A percentile compares a stretch with the other conserved stretches of the same genome.
phyloP scores from a whole-genome alignment of 345 rosid genomes.

The Orychophragmus violaceus region DNA sequence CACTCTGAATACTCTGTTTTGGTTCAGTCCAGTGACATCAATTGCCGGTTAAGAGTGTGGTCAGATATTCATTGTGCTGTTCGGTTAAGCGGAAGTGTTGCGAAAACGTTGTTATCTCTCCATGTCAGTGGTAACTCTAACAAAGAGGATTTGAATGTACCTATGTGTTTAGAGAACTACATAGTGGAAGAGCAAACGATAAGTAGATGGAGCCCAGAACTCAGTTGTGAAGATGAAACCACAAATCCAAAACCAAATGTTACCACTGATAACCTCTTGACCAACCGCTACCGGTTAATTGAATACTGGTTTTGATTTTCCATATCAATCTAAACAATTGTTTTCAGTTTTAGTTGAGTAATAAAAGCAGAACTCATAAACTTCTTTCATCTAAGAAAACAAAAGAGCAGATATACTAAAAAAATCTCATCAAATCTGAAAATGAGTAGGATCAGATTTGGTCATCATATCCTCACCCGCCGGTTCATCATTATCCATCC shows the following conservation, averaged over 20 bases:
- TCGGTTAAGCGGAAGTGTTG: slow-evolving; percentile 76
- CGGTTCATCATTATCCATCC: slow-evolving; percentile 79
- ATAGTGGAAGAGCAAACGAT: slow-evolving; percentile 50
- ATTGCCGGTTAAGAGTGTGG: slow-evolving; percentile 61
- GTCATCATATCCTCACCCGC: slow-evolving; percentile 72
- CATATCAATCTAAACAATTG: not conserved
- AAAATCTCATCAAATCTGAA: slow-evolving; percentile 36
- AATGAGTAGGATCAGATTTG: slow-evolving; percentile 61
- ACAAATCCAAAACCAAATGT: not conserved
- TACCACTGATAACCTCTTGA: not conserved
- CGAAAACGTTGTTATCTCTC: slow-evolving; percentile 58
- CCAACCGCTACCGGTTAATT: not conserved
- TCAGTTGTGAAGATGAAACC: slow-evolving; percentile 49
- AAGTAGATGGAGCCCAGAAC: slow-evolving; percentile 67
- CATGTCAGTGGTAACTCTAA: slow-evolving; percentile 34
- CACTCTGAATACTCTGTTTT: slow-evolving; percentile 79
- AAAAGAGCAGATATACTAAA: not conserved
- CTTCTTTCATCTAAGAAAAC: not conserved
- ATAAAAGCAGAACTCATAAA: not conserved
- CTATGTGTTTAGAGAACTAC: slow-evolving; percentile 40
- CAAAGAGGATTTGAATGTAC: slow-evolving; percentile 23
- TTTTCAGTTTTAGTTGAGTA: not conserved
- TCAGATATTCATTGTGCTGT: slow-evolving; percentile 59
- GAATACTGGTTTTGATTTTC: not conserved
- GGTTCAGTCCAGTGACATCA: slow-evolving; percentile 32